Evolutionary conservation across 1,284 basidiomycete genomes (phyloP).

Genomic region (Malassezia sympodialis): DNA sequence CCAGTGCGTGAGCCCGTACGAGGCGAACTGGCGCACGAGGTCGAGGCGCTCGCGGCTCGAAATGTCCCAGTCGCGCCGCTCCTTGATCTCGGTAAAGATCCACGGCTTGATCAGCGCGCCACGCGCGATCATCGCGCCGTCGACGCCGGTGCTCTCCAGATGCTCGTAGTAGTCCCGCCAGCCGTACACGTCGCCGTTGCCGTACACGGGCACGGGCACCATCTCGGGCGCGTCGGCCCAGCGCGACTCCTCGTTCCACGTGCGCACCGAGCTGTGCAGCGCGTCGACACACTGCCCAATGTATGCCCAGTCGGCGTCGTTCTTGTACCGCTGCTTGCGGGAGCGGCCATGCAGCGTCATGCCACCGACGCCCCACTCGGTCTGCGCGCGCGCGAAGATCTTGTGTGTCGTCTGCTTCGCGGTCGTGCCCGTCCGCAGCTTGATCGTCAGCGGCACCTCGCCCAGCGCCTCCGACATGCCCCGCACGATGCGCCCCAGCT

Average conservation of each 20-base stretch:
- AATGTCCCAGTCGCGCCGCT: constrained; percentile 74
- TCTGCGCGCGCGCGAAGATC: constrained; percentile 70
- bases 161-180: constrained; percentile 71
- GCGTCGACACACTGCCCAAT: constrained; percentile 71
- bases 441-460: constrained; percentile 88
- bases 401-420: constrained; percentile 61
- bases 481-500: constrained; percentile 72
- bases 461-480: constrained; percentile 88
- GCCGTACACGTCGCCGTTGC: constrained; percentile 88
- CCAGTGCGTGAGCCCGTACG: constrained; percentile 43
- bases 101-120: constrained; percentile 79
- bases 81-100: constrained; percentile 83
- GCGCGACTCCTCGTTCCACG: constrained; percentile 34
- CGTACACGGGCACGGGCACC: constrained; percentile 78
- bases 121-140: constrained; percentile 87
- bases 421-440: constrained; percentile 69
- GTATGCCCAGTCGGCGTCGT: constrained; percentile 45
- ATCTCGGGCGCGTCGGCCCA: constrained; percentile 49
- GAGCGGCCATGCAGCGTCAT: constrained; percentile 76
- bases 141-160: constrained; percentile 67
- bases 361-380: constrained; percentile 67
- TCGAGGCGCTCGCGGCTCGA: constrained; percentile 79
- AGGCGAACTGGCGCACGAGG: constrained; percentile 55
- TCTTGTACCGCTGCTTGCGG: constrained; percentile 46
- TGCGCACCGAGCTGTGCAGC: constrained; percentile 57